phyloP scores from a whole-genome alignment of 2,329 filamentous ascomycete genomes.

The Dendrostoma leiphaemia region DNA sequence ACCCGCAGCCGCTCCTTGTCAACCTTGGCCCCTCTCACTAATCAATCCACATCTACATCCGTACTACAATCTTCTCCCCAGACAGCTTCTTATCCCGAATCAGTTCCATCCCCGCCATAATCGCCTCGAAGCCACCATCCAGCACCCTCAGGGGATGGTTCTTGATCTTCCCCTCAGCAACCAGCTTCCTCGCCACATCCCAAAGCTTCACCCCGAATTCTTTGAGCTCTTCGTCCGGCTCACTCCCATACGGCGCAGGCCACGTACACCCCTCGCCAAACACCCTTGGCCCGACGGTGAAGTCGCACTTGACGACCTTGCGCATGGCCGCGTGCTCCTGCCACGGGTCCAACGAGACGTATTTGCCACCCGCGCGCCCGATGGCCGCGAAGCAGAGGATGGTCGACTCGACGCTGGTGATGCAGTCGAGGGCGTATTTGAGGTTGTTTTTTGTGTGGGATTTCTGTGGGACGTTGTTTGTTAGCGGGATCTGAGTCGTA shows the following conservation, averaged over 20 bases:
- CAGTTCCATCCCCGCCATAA: background rate
- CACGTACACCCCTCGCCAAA: background rate
- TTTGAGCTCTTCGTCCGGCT: background rate
- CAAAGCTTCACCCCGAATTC: background rate
- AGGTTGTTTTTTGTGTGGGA: conserved; percentile 33
- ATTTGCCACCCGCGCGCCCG: conserved; percentile 30
- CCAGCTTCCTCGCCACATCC: background rate
- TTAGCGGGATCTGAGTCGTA: too few relatives aligned
- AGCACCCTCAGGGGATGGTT: background rate
- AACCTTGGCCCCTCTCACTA: too few relatives aligned
- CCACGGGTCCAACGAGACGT: conserved; percentile 6
- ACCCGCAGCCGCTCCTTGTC: too few relatives aligned
- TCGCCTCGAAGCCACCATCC: background rate
- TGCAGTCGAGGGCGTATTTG: conserved; percentile 36
- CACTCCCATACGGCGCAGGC: background rate
- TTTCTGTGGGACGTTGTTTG: too few relatives aligned
- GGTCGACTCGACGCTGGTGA: conserved; percentile 25
- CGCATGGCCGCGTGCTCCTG: background rate
- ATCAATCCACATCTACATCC: background rate
- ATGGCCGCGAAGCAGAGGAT: conserved; percentile 36
- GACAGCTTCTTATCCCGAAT: background rate
- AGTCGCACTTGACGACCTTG: background rate
- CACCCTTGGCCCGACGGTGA: background rate
- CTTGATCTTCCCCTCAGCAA: background rate
- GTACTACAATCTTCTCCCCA: background rate